Conservation (phyloP, 1,284 basidiomycete genomes). For the Thecaphora frezii region DNA sequence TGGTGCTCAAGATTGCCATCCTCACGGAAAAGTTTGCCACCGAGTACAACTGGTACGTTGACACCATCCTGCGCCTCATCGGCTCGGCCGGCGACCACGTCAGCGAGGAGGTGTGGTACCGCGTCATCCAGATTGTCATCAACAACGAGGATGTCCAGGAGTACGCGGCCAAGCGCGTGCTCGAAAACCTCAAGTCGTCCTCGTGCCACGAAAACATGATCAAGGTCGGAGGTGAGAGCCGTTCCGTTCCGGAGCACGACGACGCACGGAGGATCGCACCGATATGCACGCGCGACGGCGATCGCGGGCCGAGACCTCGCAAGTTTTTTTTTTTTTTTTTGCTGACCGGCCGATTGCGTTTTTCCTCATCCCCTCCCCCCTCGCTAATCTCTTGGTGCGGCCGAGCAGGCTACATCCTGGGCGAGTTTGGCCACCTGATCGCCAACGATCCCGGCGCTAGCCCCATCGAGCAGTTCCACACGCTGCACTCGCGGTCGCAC, state of each 20-base stretch:
- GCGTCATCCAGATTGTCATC: conserved; percentile 95
- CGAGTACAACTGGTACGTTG: conserved; percentile 63
- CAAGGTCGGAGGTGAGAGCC: conserved; percentile 78
- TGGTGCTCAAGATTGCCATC: conserved; percentile 98
- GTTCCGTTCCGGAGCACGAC: too few species aligned
- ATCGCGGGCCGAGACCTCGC: too few species aligned
- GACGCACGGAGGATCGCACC: too few species aligned
- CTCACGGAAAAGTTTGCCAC: conserved; percentile 95
- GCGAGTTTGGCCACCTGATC: conserved; percentile 90
- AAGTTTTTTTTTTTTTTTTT: too few species aligned
- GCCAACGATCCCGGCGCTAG: conserved; percentile 91
- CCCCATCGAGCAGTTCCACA: conserved; percentile 91
- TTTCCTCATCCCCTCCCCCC: not conserved
- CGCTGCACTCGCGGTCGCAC: conserved; percentile 91
- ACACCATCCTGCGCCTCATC: conserved; percentile 77
- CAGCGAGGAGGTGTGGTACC: conserved; percentile 98
- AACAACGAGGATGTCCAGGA: conserved; percentile 89
- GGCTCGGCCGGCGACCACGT: conserved; percentile 96
- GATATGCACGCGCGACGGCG: too few species aligned
- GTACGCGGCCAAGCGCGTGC: conserved; percentile 92
- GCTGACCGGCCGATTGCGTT: too few species aligned
- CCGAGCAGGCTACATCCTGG: conserved; percentile 75
- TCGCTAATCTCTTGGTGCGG: not conserved
- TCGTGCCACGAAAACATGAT: conserved; percentile 95
- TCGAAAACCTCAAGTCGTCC: conserved; percentile 82